Conservation (phyloP, 768 basidiomycete genomes). For the Mrakia frigida region DNA sequence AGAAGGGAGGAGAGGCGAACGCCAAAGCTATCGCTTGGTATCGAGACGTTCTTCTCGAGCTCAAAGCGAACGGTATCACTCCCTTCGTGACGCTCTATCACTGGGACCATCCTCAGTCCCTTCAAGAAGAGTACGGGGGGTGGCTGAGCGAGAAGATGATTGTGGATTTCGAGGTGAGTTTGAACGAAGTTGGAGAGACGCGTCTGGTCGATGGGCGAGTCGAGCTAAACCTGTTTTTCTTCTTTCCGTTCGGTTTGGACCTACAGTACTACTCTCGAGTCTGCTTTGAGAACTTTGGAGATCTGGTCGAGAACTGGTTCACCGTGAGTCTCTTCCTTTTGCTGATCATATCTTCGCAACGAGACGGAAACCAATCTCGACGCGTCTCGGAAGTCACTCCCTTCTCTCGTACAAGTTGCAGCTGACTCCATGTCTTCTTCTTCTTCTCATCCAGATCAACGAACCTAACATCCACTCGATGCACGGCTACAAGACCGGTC, state of each 20-base stretch:
- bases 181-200: neutral
- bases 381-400: neutral
- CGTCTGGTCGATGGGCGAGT: neutral
- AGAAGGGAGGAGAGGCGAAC: slow-evolving; percentile 35
- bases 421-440: neutral
- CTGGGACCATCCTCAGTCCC: slow-evolving; percentile 38
- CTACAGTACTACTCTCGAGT: slow-evolving; percentile 13
- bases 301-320: slow-evolving; percentile 34
- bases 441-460: slow-evolving; percentile 7
- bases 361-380: no score
- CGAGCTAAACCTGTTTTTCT: neutral
- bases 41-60: slow-evolving; percentile 33
- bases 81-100: slow-evolving; percentile 37
- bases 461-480: slow-evolving; percentile 22
- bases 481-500: slow-evolving; percentile 30
- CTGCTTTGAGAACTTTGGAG: slow-evolving; percentile 13
- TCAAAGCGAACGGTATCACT: slow-evolving; percentile 27
- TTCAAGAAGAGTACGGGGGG: slow-evolving; percentile 36
- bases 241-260: no score
- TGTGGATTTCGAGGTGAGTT: slow-evolving; percentile 1
- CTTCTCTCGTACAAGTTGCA: no score
- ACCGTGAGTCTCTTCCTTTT: slow-evolving; percentile 2
- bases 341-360: neutral
- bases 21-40: slow-evolving; percentile 36
- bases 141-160: slow-evolving; percentile 25